Evolutionary conservation across 495 filamentous ascomycete genomes (phyloP).

Genomic region (Penicillium egyptiacum): DNA sequence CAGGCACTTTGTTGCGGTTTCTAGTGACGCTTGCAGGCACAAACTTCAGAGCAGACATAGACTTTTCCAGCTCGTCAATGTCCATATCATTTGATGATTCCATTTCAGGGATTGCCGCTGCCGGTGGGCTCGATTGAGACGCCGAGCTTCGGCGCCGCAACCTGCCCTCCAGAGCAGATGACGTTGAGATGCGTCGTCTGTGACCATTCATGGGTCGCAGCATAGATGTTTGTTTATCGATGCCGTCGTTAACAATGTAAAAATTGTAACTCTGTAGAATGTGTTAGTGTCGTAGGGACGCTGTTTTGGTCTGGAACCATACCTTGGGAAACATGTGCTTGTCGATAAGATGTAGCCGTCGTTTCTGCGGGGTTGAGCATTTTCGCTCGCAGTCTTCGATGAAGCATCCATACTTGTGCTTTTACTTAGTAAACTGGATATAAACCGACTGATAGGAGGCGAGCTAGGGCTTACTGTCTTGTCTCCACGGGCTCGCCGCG

Average conservation of each 20-base stretch:
- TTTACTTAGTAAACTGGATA: not conserved
- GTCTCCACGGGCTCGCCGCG: slow-evolving; percentile 74
- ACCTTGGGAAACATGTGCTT: slow-evolving; percentile 90
- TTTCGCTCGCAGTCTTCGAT: slow-evolving; percentile 84
- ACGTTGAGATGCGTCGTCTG: slow-evolving; percentile 51
- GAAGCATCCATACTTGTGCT: slow-evolving; percentile 75
- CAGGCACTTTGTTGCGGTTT: slow-evolving; percentile 21
- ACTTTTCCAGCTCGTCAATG: slow-evolving; percentile 70
- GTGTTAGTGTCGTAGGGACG: slow-evolving; percentile 2
- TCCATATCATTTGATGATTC: slow-evolving; percentile 50
- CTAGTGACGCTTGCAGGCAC: slow-evolving; percentile 68
- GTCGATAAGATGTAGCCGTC: slow-evolving; percentile 83
- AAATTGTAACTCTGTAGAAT: slow-evolving; percentile 77
- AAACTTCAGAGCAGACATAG: slow-evolving; percentile 82
- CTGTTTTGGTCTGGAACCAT: slow-evolving; percentile 8
- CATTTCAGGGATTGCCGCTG: not conserved
- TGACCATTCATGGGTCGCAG: slow-evolving; percentile 52
- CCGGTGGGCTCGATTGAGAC: slow-evolving; percentile 25
- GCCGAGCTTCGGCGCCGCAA: slow-evolving; percentile 40
- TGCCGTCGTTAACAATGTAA: slow-evolving; percentile 79
- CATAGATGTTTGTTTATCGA: slow-evolving; percentile 80
- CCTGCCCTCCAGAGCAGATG: slow-evolving; percentile 39
- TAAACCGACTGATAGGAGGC: not conserved
- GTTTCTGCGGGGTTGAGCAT: slow-evolving; percentile 80
- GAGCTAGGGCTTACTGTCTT: slow-evolving; percentile 67